Conservation (phyloP, 768 basidiomycete genomes). For the Pulveroboletus ravenelii region DNA sequence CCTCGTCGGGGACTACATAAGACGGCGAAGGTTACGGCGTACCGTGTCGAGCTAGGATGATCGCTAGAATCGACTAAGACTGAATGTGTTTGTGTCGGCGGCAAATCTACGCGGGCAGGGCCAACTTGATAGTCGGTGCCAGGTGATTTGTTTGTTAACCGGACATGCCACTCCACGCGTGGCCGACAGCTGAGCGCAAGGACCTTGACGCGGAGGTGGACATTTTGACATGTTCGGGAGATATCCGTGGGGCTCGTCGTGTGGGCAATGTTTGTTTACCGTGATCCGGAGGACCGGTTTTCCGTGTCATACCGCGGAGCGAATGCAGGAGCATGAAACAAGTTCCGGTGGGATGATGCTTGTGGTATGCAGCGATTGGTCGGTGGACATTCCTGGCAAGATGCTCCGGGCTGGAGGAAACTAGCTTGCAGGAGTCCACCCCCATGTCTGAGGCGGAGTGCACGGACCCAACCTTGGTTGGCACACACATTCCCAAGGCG, state of each 20-base stretch:
- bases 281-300: background rate
- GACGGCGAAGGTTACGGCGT: constrained; percentile 13
- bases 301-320: constrained; percentile 9
- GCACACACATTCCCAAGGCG: constrained; percentile 1
- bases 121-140: background rate
- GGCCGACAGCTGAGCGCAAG: background rate
- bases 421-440: too few relatives aligned
- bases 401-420: too few relatives aligned
- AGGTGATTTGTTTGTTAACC: constrained; percentile 3
- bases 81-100: background rate
- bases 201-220: background rate
- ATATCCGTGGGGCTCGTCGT: background rate
- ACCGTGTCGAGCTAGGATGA: background rate
- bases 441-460: too few relatives aligned
- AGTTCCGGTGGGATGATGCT: constrained; percentile 7
- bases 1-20: constrained; percentile 16
- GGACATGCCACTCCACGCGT: background rate
- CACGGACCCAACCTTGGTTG: too few relatives aligned
- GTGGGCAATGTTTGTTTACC: constrained; percentile 7
- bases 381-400: background rate
- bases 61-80: constrained; percentile 7
- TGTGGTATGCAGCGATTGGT: background rate
- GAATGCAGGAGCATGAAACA: background rate
- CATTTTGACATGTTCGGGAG: background rate
- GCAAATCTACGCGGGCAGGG: background rate